Base-by-base conservation (phyloP, 2,329 filamentous ascomycete species). In the Didymella exigua region DNA sequence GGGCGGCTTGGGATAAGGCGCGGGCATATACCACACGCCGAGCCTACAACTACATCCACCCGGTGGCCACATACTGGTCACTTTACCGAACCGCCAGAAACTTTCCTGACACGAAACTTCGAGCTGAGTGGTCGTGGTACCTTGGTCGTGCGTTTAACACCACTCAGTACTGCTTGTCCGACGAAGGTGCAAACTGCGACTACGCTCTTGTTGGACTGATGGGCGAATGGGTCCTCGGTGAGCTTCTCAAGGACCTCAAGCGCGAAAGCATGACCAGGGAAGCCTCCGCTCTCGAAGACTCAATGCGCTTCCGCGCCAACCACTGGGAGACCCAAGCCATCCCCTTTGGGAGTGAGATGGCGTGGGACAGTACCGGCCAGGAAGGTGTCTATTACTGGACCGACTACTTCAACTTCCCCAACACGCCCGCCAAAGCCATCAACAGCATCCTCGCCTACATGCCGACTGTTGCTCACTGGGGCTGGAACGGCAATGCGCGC, bases 301-400 rank as follows among this genome's bases (percentile, higher is more conserved):
- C 72, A 0, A 85, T 86, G 83, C 76, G 74, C 13, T 68, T 67
- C 3, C 77, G 84, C 1, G 81, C 83, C 1, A 57, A 75, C 3
- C 62, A 71, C 1, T 87, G 84, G 84, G 68, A 81, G n/a, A 72
- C 71, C 0, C 70, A 81, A 46, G 75, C 76, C 7, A 79, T 82
- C 5, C 84, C 84, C 0, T 87, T 80, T 56, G 84, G 83, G 0
- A 85, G 82, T 45, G 84, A 86, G 65, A 84, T 84, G 82, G 80
- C 83, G 0, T 87, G 84, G 84, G 84, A 87, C 53, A 85, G 81
- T 0, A 86, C 84, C 0, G 84, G 82, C 0, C 84, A 87, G 58
- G 84, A 87, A 64, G 84, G 84, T 0, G 81, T 86, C 0, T 86
- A 84, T 55, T 83, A 83, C 55, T 86, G 84, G 83, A 75, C 78